A percentile compares a stretch with the other conserved stretches of the same genome.
These are phyloP conservation scores for Alloteropsis semialata DNA, from an alignment of 176 grass and related monocot species.

Conservation along the genomic window DNA sequence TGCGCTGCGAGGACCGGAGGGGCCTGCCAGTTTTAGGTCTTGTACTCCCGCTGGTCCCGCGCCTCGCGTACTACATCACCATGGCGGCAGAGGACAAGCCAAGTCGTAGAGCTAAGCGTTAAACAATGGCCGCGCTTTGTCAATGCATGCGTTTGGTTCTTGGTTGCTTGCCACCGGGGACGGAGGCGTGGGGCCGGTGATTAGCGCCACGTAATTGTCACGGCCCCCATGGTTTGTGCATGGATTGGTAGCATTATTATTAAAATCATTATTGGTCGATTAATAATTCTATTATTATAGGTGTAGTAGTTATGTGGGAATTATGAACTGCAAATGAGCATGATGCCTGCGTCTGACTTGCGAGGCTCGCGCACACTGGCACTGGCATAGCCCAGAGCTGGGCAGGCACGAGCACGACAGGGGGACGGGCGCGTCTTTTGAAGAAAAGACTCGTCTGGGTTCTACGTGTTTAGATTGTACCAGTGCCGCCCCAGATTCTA, in stretches of 20 bases:
- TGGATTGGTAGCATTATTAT: not conserved
- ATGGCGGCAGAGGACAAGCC: slow-evolving; percentile 32
- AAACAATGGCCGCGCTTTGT: slow-evolving; percentile 26
- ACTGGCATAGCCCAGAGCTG: no score
- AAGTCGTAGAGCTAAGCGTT: slow-evolving; percentile 23
- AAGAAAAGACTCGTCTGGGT: slow-evolving; percentile 40
- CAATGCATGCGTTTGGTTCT: slow-evolving; percentile 14
- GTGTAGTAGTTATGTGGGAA: not conserved
- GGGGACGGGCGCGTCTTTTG: slow-evolving; percentile 41
- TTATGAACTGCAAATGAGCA: not conserved
- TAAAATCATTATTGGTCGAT: not conserved
- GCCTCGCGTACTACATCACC: not conserved
- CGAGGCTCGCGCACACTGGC: not conserved
- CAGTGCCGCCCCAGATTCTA: slow-evolving; percentile 23
- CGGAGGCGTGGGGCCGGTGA: not conserved
- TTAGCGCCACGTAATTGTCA: slow-evolving; percentile 35
- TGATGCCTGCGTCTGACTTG: slow-evolving; percentile 35
- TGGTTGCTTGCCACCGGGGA: not conserved
- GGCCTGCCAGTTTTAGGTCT: slow-evolving; percentile 20
- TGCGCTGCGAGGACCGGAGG: not conserved
- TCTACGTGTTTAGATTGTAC: slow-evolving; percentile 49
- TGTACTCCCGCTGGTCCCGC: not conserved
- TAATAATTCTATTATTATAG: not conserved
- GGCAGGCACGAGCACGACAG: not conserved
- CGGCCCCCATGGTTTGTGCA: slow-evolving; percentile 28